Conservation (phyloP, 495 filamentous ascomycete genomes). For the Oidiodendron maius region DNA sequence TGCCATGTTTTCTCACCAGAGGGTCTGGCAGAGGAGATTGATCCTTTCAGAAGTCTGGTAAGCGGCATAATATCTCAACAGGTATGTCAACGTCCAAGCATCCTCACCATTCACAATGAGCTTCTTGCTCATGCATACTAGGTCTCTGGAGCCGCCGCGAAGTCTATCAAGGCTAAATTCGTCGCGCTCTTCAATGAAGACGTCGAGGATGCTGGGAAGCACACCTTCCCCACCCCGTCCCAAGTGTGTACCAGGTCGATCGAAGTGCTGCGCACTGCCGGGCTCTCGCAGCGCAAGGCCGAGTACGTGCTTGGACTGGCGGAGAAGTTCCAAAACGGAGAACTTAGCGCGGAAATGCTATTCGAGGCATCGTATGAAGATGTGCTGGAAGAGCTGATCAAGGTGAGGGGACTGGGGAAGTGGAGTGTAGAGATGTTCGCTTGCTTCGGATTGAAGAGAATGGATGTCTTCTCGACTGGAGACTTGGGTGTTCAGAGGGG, state of each 20-base stretch:
- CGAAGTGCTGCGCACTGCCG: slow-evolving; percentile 68
- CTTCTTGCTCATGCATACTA: neutral
- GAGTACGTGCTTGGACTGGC: slow-evolving; percentile 88
- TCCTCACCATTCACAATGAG: neutral
- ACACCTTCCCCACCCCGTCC: slow-evolving; percentile 68
- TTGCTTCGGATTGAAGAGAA: slow-evolving; percentile 82
- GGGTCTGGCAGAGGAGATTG: slow-evolving; percentile 74
- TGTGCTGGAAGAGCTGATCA: slow-evolving; percentile 71
- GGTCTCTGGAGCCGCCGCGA: slow-evolving; percentile 86
- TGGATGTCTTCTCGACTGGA: slow-evolving; percentile 88
- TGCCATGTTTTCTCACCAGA: slow-evolving; percentile 77
- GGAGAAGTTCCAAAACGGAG: slow-evolving; percentile 68
- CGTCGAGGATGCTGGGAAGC: slow-evolving; percentile 14
- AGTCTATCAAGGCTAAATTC: slow-evolving; percentile 81
- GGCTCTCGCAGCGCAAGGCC: slow-evolving; percentile 86
- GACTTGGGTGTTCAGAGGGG: slow-evolving; percentile 93
- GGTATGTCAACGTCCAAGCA: slow-evolving; percentile 18
- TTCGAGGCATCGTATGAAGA: slow-evolving; percentile 78
- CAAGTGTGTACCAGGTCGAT: slow-evolving; percentile 58
- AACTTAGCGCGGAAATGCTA: slow-evolving; percentile 69
- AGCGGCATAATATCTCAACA: slow-evolving; percentile 94
- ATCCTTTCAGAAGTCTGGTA: slow-evolving; percentile 78
- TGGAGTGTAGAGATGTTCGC: slow-evolving; percentile 99
- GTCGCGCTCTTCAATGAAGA: slow-evolving; percentile 61
- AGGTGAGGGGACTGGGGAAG: slow-evolving; percentile 76